Percentiles rank a stretch among this genome's conserved stretches.
Evolutionary conservation across 2,329 filamentous ascomycete species (phyloP).

Genomic region (Aspergillus fijiensis): DNA sequence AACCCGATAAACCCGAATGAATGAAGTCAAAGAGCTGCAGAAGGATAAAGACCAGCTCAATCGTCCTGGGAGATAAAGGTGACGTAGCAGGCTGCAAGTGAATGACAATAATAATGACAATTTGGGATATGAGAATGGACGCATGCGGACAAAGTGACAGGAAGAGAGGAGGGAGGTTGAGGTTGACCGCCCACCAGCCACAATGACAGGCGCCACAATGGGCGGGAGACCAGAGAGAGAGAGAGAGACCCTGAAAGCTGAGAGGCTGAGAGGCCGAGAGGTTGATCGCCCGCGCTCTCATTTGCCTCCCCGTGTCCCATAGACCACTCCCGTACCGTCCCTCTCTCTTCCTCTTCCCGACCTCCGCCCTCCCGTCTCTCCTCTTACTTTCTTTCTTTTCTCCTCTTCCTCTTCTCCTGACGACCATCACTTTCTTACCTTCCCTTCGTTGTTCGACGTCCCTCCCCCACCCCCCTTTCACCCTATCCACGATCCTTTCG

Average conservation of each 20-base stretch:
- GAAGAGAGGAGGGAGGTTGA: background rate
- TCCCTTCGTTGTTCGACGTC: slow-evolving; percentile 22
- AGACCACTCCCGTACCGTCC: background rate
- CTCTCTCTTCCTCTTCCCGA: background rate
- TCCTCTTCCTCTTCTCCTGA: slow-evolving; percentile 8
- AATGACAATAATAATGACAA: background rate
- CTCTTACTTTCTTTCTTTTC: background rate
- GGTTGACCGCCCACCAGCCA: background rate
- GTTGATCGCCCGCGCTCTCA: background rate
- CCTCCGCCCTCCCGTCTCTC: background rate
- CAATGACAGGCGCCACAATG: background rate
- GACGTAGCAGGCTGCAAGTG: too few species aligned
- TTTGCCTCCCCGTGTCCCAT: slow-evolving; percentile 7
- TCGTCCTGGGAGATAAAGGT: too few species aligned
- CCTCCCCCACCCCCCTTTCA: slow-evolving; percentile 11
- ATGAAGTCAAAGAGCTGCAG: background rate
- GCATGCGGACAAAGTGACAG: background rate
- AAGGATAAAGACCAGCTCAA: background rate
- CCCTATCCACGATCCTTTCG: slow-evolving; percentile 18
- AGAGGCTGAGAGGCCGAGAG: background rate
- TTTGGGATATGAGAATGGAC: background rate
- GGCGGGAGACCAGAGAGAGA: background rate
- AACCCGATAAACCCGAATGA: too few species aligned
- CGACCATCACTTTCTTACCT: slow-evolving; percentile 12
- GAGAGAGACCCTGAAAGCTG: background rate